Evolutionary conservation across 352 stramenopile species (phyloP).

Genomic region (Phytophthora niederhauseri): DNA sequence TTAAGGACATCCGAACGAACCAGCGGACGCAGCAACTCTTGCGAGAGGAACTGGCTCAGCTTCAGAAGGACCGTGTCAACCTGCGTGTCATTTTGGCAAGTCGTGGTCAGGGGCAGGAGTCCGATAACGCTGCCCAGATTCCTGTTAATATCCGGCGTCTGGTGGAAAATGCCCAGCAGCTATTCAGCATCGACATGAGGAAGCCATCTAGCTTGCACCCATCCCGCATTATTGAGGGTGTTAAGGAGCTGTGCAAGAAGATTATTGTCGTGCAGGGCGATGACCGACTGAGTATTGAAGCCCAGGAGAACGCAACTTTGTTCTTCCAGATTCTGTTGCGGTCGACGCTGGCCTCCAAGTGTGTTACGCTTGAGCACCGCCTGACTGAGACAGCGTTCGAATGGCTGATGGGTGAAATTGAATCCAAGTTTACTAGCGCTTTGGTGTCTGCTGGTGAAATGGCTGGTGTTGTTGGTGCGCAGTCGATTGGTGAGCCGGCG

Average conservation of each 20-base stretch:
- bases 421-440: conserved; percentile 96
- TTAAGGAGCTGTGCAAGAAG: conserved; percentile 94
- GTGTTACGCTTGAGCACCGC: conserved; percentile 95
- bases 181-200: conserved; percentile 94
- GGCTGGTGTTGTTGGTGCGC: conserved; percentile 98
- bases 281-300: conserved; percentile 95
- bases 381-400: conserved; percentile 97
- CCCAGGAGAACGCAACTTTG: conserved; percentile 98
- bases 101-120: conserved; percentile 94
- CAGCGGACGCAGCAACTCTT: conserved; percentile 94
- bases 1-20: conserved; percentile 94
- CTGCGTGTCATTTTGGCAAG: conserved; percentile 95
- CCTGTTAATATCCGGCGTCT: conserved; percentile 95
- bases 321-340: conserved; percentile 98
- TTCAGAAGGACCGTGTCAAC: conserved; percentile 95
- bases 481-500: conserved; percentile 99
- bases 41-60: conserved; percentile 93
- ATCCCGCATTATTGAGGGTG: conserved; percentile 87
- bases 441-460: conserved; percentile 98
- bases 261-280: conserved; percentile 97
- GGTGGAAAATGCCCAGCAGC: conserved; percentile 96
- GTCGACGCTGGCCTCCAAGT: conserved; percentile 96
- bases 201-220: conserved; percentile 95
- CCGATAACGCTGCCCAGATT: conserved; percentile 90
- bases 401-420: conserved; percentile 96